Evolutionary conservation across 192 early-diverging fungal genomes (phyloP).

Genomic region (Rhizoclosmatium sp.): DNA sequence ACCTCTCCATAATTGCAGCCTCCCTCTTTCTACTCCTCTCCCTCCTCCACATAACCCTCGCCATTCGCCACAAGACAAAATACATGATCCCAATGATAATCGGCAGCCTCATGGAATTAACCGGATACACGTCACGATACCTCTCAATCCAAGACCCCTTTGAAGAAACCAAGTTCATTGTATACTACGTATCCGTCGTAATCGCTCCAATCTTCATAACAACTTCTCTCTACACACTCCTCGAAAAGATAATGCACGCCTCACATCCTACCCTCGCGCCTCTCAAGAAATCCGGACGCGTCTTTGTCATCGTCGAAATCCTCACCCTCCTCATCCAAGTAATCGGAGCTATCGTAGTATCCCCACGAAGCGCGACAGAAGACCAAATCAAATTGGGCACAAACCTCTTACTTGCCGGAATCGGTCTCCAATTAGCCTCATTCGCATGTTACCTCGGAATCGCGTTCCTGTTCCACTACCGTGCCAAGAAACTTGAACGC

Average conservation of each 20-base stretch:
- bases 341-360: constrained; percentile 26
- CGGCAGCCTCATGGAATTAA: neutral
- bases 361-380: neutral
- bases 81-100: constrained; percentile 11
- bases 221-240: constrained; percentile 32
- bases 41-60: neutral
- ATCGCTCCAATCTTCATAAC: constrained; percentile 44
- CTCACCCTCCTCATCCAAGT: constrained; percentile 40
- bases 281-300: neutral
- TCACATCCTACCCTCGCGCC: constrained; percentile 12
- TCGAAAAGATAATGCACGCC: constrained; percentile 17
- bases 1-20: neutral
- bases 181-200: constrained; percentile 29
- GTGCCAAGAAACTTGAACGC: neutral
- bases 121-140: neutral
- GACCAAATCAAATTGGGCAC: neutral
- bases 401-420: constrained; percentile 35
- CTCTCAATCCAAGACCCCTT: neutral
- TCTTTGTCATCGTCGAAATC: constrained; percentile 36
- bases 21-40: constrained; percentile 1
- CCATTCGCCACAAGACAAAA: constrained; percentile 9
- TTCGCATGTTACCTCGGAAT: constrained; percentile 28
- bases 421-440: constrained; percentile 36
- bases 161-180: neutral
- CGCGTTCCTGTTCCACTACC: constrained; percentile 19